phyloP scores from a whole-genome alignment of 2,329 filamentous ascomycete genomes.

The Beauveria rudraprayagi region DNA sequence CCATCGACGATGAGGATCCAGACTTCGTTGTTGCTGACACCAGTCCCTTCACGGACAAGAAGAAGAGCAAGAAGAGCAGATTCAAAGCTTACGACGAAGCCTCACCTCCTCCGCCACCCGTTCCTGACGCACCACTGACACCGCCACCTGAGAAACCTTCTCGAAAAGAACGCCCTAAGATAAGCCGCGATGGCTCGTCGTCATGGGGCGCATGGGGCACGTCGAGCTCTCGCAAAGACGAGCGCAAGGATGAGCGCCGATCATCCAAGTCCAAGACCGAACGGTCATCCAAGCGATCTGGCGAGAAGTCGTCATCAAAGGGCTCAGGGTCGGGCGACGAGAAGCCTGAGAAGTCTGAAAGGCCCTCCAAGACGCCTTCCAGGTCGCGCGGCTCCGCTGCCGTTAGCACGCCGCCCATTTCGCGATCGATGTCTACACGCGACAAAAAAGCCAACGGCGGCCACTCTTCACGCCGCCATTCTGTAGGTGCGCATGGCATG shows the following conservation, averaged over 20 bases:
- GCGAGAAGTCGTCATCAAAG: conserved; percentile 55
- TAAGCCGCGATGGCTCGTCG: conserved; percentile 59
- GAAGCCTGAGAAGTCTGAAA: conserved; percentile 35
- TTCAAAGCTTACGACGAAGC: conserved; percentile 27
- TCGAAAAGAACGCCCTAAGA: conserved; percentile 70
- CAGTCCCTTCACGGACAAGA: conserved; percentile 24
- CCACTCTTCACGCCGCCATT: conserved; percentile 59
- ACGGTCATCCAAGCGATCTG: conserved; percentile 44
- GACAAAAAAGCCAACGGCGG: conserved; percentile 51
- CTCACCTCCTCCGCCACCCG: conserved; percentile 26
- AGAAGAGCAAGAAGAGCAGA: conserved; percentile 35
- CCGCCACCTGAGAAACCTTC: conserved; percentile 50
- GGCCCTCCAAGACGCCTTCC: conserved; percentile 54
- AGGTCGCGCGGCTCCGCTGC: conserved; percentile 57
- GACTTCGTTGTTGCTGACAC: conserved; percentile 19
- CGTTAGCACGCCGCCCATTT: conserved; percentile 60
- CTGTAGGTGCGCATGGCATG: conserved; percentile 58
- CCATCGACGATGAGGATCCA: conserved; percentile 39
- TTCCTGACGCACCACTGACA: conserved; percentile 40
- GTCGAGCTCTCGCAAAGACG: conserved; percentile 34
- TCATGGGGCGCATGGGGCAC: conserved; percentile 69
- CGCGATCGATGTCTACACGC: conserved; percentile 61
- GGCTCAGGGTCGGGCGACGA: conserved; percentile 57
- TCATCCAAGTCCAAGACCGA: conserved; percentile 58
- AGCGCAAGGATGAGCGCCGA: conserved; percentile 41